Base-by-base conservation (phyloP, 2,329 filamentous ascomycete genomes). In the Pyricularia sp. region DNA sequence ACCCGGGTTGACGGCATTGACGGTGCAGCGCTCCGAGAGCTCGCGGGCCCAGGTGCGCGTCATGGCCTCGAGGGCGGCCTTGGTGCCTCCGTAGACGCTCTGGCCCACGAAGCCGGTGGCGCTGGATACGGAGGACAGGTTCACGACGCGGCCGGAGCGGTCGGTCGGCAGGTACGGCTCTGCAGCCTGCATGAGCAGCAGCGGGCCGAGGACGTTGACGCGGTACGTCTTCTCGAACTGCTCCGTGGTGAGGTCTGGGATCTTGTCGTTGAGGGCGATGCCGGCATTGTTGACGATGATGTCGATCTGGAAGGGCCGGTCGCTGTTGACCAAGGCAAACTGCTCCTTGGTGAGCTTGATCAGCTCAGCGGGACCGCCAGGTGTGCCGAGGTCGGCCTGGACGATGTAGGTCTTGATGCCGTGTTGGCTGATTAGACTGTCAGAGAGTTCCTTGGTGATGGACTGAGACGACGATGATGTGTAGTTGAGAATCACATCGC, bases 281-380 rank as follows among this genome's bases (percentile, higher is more conserved):
- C 92, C 93, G 33, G 93, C 93, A 78, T 96, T 97, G 85, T 97
- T 96, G 82, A 97, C 82, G 68, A 97, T 82, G 71, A 97, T 92
- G 79, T 96, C 92, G 75, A 97, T 85, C 74, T 90, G 87, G 76
- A 93, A 86, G 7, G 67, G 63, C 17, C 67, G 70, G 69, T 82
- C 81, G 70, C 79, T 76, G 6, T 72, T 73, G 66, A 74, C 69
- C 69, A 83, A 76, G 10, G 83, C 69, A 78, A 91, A 89, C 75
- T 88, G 81, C 72, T 86, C 82, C 73, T 86, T 84, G 5, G 87
- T 28, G 12, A 69, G 68, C 4, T 65, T 79, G 72, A 93, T 78
- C 67, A 93, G 83, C 61, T 85, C 79, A 6, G 83, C 80, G 2
- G 89, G 87, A 1, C 88, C 88, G 7, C 83, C 82, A 42, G 87